Base-by-base conservation (phyloP, 805 yeast genomes). In the Candida ortonii region DNA sequence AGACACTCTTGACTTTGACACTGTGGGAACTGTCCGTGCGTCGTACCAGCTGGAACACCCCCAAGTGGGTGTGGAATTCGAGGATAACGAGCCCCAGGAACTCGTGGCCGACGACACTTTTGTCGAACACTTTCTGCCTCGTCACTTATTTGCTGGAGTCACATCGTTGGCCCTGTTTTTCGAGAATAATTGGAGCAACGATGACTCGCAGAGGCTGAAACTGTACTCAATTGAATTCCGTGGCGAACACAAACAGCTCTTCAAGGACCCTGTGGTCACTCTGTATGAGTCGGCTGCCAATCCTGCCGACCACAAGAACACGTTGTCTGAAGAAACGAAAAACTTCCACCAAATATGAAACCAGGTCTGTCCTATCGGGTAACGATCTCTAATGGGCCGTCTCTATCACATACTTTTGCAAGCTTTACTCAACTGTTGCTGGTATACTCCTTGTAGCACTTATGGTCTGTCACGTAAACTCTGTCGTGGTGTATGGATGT, bases 231-330 rank as follows among this genome's bases (percentile, higher is more conserved):
- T 89, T 27, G 97, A 94, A 38, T 57, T 90, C 16, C 66, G 96
- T 28, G 97, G 97, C 1, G 83, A 77, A 44, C 71, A 59, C 39
- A 66, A 73, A 5, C 74, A 70, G 22, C 55, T 83, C 31, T 56
- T 65, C 20, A 71, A 71, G 42, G 85, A 83, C 25, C 95, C 96
- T 0, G 75, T 86, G 12, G 69, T 83, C 11, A 70, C 95, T 0
- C 53, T 84, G 14, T 90, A 89, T 57, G 97, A 90, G 60, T 75
- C 88, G 36, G 94, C 96, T 0, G 93, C 97, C 3, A 89, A 89
- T 55, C 96, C 96, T 0, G 76, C 81, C 1, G 97, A 89, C 55
- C 97, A 90, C 57, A 77, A 71, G 46, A 68, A 60, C 30, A 14
- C 59, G 28, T 57, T 52, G 12, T 29, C 37, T 12, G 41, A 47